phyloP scores from a whole-genome alignment of 306 rosid genomes.

The Geum urbanum region DNA sequence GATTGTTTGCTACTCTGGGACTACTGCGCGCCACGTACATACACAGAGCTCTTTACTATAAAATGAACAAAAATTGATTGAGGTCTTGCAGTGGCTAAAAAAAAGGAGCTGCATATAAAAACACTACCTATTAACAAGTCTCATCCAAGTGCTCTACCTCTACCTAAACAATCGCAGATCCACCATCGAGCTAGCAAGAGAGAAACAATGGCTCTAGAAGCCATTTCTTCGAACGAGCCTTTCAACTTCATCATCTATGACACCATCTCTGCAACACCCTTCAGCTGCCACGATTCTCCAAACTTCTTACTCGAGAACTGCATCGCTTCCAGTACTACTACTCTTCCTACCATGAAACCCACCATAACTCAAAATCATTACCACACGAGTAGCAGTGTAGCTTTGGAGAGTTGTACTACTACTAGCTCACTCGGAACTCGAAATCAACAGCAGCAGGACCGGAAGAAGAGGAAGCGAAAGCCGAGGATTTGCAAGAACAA shows the following conservation, averaged over 20 bases:
- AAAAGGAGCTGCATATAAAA: not conserved
- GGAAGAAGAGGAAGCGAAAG: slow-evolving; percentile 73
- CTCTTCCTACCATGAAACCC: not conserved
- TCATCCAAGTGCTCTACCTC: not conserved
- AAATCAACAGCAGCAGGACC: slow-evolving; percentile 31
- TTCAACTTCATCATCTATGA: slow-evolving; percentile 76
- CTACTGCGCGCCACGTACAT: not conserved
- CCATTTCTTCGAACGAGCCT: slow-evolving; percentile 57
- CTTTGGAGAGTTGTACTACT: not conserved
- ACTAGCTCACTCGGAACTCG: not conserved
- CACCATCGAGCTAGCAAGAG: not conserved
- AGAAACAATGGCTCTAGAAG: slow-evolving; percentile 55
- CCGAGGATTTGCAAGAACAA: slow-evolving; percentile 73
- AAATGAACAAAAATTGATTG: slow-evolving; percentile 25
- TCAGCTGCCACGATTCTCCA: slow-evolving; percentile 34
- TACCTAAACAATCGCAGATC: not conserved
- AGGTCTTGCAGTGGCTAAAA: not conserved
- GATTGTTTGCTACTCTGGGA: not conserved
- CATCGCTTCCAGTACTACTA: not conserved
- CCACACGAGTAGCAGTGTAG: not conserved
- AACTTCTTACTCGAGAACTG: slow-evolving; percentile 19
- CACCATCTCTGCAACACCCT: slow-evolving; percentile 67
- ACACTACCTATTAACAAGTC: not conserved
- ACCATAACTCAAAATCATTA: slow-evolving; percentile 2
- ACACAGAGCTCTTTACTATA: slow-evolving; percentile 16